phyloP scores from a whole-genome alignment of 176 grass and related monocot genomes.

The Oryza punctata region DNA sequence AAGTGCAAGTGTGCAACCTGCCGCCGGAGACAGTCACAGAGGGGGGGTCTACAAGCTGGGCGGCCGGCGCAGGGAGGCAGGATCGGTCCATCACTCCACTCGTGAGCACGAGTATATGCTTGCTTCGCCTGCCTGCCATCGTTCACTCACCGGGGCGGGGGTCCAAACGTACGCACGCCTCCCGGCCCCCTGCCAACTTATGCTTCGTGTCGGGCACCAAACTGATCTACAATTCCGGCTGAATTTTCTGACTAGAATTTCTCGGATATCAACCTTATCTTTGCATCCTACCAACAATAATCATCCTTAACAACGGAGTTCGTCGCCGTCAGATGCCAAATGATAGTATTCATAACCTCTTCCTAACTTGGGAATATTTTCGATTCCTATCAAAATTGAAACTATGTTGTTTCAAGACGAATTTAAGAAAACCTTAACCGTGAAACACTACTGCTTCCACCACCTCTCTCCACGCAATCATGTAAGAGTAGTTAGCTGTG shows the following conservation, averaged over 20 bases:
- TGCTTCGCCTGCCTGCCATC: not conserved
- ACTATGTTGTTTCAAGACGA: no score
- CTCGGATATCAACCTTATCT: not conserved
- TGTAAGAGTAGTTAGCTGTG: not conserved
- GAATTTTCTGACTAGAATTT: not conserved
- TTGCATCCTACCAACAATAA: no score
- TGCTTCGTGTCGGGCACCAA: slow-evolving; percentile 57
- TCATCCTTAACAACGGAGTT: no score
- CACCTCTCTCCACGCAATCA: not conserved
- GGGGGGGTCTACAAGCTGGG: not conserved
- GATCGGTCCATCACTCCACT: not conserved
- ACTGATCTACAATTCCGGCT: not conserved
- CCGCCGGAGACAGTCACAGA: not conserved
- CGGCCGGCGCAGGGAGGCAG: not conserved
- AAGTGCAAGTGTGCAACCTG: not conserved
- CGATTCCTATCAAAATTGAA: not conserved
- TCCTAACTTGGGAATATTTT: no score
- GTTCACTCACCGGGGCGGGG: not conserved
- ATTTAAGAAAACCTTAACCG: no score
- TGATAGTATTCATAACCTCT: no score
- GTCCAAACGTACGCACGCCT: slow-evolving; percentile 26
- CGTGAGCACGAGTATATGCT: not conserved
- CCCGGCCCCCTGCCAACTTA: slow-evolving; percentile 53
- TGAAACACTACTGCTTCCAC: not conserved
- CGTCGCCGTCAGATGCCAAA: no score